A percentile compares a stretch with the other conserved stretches of the same genome.
Conservation (phyloP, 2,329 filamentous ascomycete species). For the Cercospora zeae-maydis region DNA sequence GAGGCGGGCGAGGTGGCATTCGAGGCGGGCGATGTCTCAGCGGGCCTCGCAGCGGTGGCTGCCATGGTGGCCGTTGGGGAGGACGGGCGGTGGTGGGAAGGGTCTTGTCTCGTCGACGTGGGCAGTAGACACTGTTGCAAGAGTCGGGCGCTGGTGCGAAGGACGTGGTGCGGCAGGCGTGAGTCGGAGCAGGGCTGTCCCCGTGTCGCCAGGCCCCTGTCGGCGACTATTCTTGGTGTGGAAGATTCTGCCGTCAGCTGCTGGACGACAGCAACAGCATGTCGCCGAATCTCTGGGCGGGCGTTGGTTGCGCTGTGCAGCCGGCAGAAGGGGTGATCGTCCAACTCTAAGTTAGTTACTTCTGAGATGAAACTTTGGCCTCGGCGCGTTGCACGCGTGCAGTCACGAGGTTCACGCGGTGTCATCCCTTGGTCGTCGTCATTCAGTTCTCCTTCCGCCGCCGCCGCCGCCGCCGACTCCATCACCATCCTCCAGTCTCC, state of each 20-base stretch:
- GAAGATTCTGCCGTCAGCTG: neutral
- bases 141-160: neutral
- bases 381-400: constrained; percentile 1
- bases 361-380: neutral
- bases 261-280: neutral
- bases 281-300: neutral
- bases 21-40: constrained; percentile 27
- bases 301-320: neutral
- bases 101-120: neutral
- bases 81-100: neutral
- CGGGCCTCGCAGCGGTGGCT: neutral
- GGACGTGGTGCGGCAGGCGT: neutral
- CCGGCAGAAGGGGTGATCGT: neutral
- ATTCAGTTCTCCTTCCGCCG: neutral
- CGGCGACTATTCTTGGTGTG: neutral
- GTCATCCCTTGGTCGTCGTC: neutral
- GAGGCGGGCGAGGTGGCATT: constrained; percentile 28
- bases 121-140: neutral
- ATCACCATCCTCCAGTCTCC: neutral
- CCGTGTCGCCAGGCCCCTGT: neutral
- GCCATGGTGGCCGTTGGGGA: neutral
- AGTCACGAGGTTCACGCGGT: neutral
- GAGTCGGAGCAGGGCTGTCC: neutral
- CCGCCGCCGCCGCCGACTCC: neutral
- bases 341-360: neutral